A percentile compares a stretch with the other conserved stretches of the same genome.
These are phyloP conservation scores for Fraxinus ornus DNA, from an alignment of 305 asterid genomes.

Conservation along the genomic window DNA sequence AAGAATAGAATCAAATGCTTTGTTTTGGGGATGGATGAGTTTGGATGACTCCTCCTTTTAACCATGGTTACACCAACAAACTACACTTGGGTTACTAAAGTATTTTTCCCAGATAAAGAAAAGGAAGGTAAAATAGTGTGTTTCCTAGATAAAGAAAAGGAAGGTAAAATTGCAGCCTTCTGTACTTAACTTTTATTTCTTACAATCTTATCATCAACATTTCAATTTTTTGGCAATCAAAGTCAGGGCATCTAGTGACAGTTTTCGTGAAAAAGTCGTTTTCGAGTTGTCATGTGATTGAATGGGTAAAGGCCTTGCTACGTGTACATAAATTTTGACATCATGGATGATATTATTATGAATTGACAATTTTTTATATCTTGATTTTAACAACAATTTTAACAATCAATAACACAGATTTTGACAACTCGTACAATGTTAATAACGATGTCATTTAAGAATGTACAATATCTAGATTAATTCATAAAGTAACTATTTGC, in stretches of 20 bases:
- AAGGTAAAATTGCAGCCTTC: neutral
- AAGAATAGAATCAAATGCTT: conserved; percentile 51
- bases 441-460: no score
- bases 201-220: neutral
- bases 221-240: no score
- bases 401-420: no score
- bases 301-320: no score
- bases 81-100: neutral
- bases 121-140: neutral
- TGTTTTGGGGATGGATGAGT: neutral
- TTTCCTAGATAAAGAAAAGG: neutral
- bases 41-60: neutral
- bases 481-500: neutral
- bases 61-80: neutral
- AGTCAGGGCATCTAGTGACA: no score
- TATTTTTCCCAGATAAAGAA: neutral
- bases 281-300: neutral
- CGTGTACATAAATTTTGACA: no score
- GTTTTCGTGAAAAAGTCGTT: neutral
- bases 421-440: no score
- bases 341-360: no score
- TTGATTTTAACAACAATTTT: no score
- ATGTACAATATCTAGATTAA: no score
- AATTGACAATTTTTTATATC: no score
- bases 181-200: no score